Evolutionary conservation across 176 grass and related monocot species (phyloP), one percentile per base, ranked within the genome.

Genomic region (Aegilops tauschii): DNA sequence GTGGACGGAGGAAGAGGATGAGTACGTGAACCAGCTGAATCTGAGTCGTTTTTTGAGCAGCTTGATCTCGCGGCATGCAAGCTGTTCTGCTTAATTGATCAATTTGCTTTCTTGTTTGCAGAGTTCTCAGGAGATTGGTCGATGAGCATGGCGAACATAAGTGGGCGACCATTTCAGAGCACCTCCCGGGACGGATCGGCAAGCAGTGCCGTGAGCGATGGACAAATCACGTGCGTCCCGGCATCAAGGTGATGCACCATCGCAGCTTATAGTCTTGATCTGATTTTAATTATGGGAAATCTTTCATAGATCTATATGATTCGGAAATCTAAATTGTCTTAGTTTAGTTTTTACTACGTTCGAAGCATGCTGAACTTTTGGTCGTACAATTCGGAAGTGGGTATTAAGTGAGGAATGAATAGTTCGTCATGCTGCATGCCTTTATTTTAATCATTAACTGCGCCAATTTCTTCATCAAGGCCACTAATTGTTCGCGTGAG

Each of bases 151-250:
- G 96, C 9, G 88, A 92, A 5, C 71, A 76, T 64, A 95, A 86
- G 71, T 98, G 96, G 92, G 80, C 88, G 11, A 13, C 78, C 34
- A 95, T 98, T 84, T 84, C 93, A 31, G 66, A 88, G 56, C 89
- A 54, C 71, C 70, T 95, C 69, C 90, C 82, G 1, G 90, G 90
- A 4, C 91, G 92, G 74, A 95, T 95, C 21, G 93, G 93, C 11
- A 98, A 95, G 84, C 91, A 94, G 59, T 94, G 96, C 27, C 88
- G 93, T 78, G 96, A 94, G 72, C 84, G 96, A 89, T 95, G 91
- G 91, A 94, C 93, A 44, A 95, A 98, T 69, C 92, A 95, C 84
- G 64, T 98, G 0, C 84, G 84, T 1, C 96, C 93, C 9, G 76
- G 91, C 65, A 93, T 94, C 84, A 98, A 89, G 92, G 96, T 98